Evolutionary conservation across 345 rosid species (phyloP), one percentile per base, ranked within the genome.

Genomic region (Syzygium grande): DNA sequence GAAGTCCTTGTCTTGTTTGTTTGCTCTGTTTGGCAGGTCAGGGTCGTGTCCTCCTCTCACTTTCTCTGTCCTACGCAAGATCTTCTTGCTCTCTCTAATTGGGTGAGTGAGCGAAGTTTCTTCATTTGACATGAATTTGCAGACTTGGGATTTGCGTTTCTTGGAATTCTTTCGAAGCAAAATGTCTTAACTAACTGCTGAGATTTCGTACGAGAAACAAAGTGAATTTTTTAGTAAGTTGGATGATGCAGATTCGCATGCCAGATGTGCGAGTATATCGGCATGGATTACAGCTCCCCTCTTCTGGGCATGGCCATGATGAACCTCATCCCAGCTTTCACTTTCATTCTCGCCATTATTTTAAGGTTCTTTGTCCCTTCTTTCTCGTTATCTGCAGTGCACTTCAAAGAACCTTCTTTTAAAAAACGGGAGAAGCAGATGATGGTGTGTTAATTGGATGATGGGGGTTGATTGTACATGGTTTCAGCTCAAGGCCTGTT

Each of bases 401-500:
- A 25, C 78, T 84, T 52, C 43, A 22, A 9, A 86, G 43, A 25
- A 49, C 10, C 13, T 17, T 83, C 34, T n/a, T 52, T 22, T 19
- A 52, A 15, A 84, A 65, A 65, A 30, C 17, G 13, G n/a, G 41
- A 53, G 53, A 14, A 11, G 58, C 46, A 30, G 78, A 25, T 51
- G 25, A 55, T 6, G 52, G 59, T 52, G 55, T 21, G 84, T 52
- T 68, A 2, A 13, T 16, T 55, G 58, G 83, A 49, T 54, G 61
- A 23, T 6, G 19, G 7, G 51, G 5, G 63, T 80, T 54, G 15
- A 49, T 79, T 52, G 38, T 7, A 23, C 79, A n/a, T 85, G 52
- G 86, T n/a, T 53, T 89, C 93, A 93, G 96, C 52, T 90, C 93
- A 79, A 84, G 73, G 80, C 27, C 61, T 56, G 61, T 22, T 56